A percentile compares a stretch with the other conserved stretches of the same genome.
These are phyloP conservation scores for Saxophila tyrrhenica DNA, from an alignment of 495 filamentous ascomycete genomes.

Conservation along the genomic window DNA sequence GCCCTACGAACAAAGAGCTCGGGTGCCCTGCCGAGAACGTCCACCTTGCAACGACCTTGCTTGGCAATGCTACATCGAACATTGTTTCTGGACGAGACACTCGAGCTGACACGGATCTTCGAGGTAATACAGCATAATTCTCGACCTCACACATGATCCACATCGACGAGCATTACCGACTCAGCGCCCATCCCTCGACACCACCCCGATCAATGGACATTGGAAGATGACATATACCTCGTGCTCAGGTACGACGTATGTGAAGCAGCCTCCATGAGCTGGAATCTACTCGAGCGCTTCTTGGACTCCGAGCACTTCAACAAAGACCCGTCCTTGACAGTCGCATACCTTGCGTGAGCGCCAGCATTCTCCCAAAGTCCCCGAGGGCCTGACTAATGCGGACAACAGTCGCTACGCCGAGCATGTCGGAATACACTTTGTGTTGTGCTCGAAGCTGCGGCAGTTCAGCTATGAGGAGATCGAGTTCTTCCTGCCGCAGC, in stretches of 20 bases:
- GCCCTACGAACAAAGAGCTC: not conserved
- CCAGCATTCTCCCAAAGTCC: too few species aligned
- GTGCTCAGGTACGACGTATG: not conserved
- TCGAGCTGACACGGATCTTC: too few species aligned
- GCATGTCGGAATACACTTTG: slow-evolving; percentile 70
- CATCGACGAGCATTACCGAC: not conserved
- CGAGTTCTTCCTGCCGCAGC: slow-evolving; percentile 68
- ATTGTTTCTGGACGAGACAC: too few species aligned
- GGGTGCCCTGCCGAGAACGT: too few species aligned
- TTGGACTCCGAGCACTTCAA: slow-evolving; percentile 77
- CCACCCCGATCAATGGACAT: not conserved
- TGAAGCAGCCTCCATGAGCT: slow-evolving; percentile 29
- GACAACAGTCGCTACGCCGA: slow-evolving; percentile 72
- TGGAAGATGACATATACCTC: not conserved
- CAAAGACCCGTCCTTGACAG: slow-evolving; percentile 65
- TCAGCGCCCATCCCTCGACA: not conserved
- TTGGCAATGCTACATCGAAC: too few species aligned
- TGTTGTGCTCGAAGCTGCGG: slow-evolving; percentile 66
- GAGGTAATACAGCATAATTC: too few species aligned
- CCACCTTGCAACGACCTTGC: not conserved
- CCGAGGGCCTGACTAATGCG: too few species aligned
- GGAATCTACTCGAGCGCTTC: slow-evolving; percentile 60
- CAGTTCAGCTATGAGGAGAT: slow-evolving; percentile 73
- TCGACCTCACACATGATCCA: too few species aligned
- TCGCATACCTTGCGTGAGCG: slow-evolving; percentile 66